Evolutionary conservation across 2,329 filamentous ascomycete species (phyloP).

Genomic region (Knoxdaviesia capensis): DNA sequence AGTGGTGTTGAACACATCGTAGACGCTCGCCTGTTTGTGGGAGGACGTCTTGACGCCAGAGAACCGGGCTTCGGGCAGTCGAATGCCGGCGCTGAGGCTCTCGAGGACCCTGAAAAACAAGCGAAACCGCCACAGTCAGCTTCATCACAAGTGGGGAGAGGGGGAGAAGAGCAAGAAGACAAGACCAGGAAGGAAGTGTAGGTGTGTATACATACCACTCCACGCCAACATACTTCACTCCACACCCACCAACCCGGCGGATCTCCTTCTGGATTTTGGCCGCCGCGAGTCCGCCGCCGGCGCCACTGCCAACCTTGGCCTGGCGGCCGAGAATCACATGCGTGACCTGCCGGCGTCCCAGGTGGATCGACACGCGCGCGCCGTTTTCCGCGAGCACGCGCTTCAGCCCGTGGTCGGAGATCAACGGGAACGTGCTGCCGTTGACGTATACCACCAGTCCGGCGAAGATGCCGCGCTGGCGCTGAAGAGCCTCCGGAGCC

Average conservation of each 20-base stretch:
- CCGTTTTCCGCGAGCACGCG: conserved; percentile 57
- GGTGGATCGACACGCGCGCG: conserved; percentile 46
- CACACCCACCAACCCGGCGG: conserved; percentile 40
- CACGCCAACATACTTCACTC: conserved; percentile 58
- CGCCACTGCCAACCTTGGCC: conserved; percentile 25
- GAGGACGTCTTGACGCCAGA: conserved; percentile 39
- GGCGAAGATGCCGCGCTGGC: conserved; percentile 40
- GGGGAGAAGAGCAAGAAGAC: conserved; percentile 3
- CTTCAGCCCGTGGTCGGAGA: conserved; percentile 78
- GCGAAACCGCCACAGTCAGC: neutral
- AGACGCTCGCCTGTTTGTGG: conserved; percentile 44
- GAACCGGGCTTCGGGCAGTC: conserved; percentile 58
- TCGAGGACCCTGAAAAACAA: conserved; percentile 46
- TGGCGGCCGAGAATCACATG: conserved; percentile 64
- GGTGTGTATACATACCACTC: conserved; percentile 42
- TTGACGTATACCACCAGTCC: conserved; percentile 68
- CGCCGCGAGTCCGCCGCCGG: conserved; percentile 56
- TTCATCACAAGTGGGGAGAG: neutral
- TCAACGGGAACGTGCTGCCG: conserved; percentile 59
- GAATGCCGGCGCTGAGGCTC: conserved; percentile 54
- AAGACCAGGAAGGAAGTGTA: conserved; percentile 4
- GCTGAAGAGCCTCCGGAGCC: conserved; percentile 13
- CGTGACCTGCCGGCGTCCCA: conserved; percentile 57
- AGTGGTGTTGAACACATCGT: conserved; percentile 19
- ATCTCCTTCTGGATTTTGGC: conserved; percentile 73